Percentiles rank a stretch among this genome's conserved stretches.
Conservation (phyloP, 1,139 yeast species). For the Fermentozyma sake region DNA sequence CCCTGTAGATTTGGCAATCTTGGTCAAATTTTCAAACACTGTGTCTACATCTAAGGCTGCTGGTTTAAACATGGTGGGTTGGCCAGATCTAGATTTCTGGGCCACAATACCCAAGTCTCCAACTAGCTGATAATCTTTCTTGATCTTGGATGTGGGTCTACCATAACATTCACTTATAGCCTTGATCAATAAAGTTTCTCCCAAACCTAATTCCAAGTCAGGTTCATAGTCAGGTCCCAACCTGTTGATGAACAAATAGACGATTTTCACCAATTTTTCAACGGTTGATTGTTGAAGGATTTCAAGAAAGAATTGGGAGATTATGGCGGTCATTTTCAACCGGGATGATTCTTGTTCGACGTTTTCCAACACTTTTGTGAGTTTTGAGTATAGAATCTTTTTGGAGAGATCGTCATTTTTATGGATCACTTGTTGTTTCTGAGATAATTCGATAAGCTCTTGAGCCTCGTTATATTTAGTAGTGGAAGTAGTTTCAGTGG, state of each 20-base stretch:
- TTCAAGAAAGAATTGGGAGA: slow-evolving; percentile 65
- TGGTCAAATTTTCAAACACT: slow-evolving; percentile 71
- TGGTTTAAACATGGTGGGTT: slow-evolving; percentile 92
- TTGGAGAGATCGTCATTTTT: slow-evolving; percentile 1
- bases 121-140: slow-evolving; percentile 64
- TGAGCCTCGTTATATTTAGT: slow-evolving; percentile 2
- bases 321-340: slow-evolving; percentile 69
- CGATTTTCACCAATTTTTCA: slow-evolving; percentile 59
- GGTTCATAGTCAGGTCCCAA: slow-evolving; percentile 93
- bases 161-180: slow-evolving; percentile 93
- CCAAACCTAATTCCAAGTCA: slow-evolving; percentile 87
- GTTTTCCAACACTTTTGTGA: slow-evolving; percentile 67
- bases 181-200: slow-evolving; percentile 81
- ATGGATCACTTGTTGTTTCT: slow-evolving; percentile 1
- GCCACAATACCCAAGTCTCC: slow-evolving; percentile 96
- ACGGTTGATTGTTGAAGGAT: slow-evolving; percentile 55
- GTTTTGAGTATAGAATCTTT: slow-evolving; percentile 53
- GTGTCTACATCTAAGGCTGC: slow-evolving; percentile 65
- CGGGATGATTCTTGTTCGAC: slow-evolving; percentile 79
- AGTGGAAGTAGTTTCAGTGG: not conserved
- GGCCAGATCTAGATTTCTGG: slow-evolving; percentile 73
- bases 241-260: slow-evolving; percentile 80
- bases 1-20: slow-evolving; percentile 80
- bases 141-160: slow-evolving; percentile 64
- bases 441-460: slow-evolving; percentile 1